Percentiles rank a stretch among this genome's conserved stretches.
Evolutionary conservation across 2,329 filamentous ascomycete genomes (phyloP).

Genomic region (Fusarium concolor): DNA sequence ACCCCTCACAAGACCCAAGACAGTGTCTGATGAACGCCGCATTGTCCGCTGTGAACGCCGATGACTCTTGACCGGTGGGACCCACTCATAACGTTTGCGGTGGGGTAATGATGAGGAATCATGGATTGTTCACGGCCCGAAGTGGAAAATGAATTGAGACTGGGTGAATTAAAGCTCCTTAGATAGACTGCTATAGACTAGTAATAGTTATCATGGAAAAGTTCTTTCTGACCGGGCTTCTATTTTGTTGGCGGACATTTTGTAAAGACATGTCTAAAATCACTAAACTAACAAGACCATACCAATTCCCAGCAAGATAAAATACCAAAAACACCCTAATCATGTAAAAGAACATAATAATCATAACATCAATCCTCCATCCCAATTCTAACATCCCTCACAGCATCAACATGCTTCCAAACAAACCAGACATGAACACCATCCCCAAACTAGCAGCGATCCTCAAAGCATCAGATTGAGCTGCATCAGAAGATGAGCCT

Average conservation of each 20-base stretch:
- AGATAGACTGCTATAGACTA: too few species aligned
- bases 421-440: slow-evolving; percentile 23
- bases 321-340: too few species aligned
- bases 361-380: neutral
- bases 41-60: neutral
- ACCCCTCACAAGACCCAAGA: neutral
- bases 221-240: too few species aligned
- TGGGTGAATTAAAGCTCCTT: too few species aligned
- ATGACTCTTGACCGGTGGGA: neutral
- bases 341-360: neutral
- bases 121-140: neutral
- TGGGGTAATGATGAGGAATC: slow-evolving; percentile 10
- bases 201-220: too few species aligned
- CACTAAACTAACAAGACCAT: neutral
- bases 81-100: neutral
- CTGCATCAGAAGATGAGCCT: neutral
- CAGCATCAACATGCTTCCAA: slow-evolving; percentile 33
- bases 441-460: slow-evolving; percentile 16
- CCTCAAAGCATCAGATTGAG: slow-evolving; percentile 17
- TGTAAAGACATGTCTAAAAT: neutral
- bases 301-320: neutral
- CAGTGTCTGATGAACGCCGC: too few species aligned
- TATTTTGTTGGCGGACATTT: too few species aligned
- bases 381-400: neutral
- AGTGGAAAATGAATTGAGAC: too few species aligned